Evolutionary conservation across 805 yeast genomes (phyloP).

Genomic region (Wickerhamomyces alni): DNA sequence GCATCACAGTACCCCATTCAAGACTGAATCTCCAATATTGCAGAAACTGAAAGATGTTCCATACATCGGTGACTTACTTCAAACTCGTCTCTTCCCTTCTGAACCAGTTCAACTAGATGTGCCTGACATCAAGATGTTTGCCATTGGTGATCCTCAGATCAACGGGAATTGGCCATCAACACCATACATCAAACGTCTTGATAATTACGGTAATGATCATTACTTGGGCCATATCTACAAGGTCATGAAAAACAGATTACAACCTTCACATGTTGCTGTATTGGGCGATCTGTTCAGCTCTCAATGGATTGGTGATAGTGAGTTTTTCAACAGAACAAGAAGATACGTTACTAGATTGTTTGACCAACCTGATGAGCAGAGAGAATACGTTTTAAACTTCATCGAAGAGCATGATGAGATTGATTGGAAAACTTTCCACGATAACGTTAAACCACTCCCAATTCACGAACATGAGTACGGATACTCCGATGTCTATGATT

Average conservation of each 20-base stretch:
- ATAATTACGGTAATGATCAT: conserved; percentile 84
- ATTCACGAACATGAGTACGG: conserved; percentile 39
- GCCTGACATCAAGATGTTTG: conserved; percentile 55
- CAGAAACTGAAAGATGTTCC: conserved; percentile 11
- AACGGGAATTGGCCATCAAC: conserved; percentile 79
- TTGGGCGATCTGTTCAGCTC: conserved; percentile 91
- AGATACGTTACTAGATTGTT: conserved; percentile 69
- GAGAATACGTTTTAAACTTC: conserved; percentile 41
- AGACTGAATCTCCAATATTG: conserved; percentile 6
- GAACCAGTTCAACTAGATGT: conserved; percentile 7
- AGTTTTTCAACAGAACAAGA: conserved; percentile 72
- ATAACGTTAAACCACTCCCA: conserved; percentile 24
- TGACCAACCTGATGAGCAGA: conserved; percentile 49
- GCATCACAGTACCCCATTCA: conserved; percentile 28
- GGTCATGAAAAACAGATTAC: conserved; percentile 53
- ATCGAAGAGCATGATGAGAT: conserved; percentile 44
- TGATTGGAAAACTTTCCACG: conserved; percentile 46
- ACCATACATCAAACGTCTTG: conserved; percentile 66
- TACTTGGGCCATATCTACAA: conserved; percentile 80
- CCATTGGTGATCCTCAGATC: conserved; percentile 96
- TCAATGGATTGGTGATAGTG: conserved; percentile 91
- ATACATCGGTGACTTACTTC: conserved; percentile 18
- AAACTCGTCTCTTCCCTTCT: conserved; percentile 24
- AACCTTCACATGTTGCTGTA: conserved; percentile 79
- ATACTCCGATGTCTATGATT: conserved; percentile 57